These are phyloP conservation scores for Pueraria montana DNA, from an alignment of 306 rosid genomes.

Conservation along the genomic window DNA sequence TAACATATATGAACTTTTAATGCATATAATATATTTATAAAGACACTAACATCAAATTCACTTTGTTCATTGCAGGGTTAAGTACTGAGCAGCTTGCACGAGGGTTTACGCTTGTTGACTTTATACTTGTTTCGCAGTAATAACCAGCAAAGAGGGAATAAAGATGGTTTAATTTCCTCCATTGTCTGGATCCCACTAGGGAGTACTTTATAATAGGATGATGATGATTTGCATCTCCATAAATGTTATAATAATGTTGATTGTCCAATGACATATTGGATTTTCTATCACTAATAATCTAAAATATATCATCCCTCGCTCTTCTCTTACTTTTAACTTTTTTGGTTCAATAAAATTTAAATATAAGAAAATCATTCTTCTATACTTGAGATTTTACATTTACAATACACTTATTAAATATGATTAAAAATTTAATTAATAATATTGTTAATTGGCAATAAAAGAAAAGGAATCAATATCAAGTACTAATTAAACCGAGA, in stretches of 20 bases:
- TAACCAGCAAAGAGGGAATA: not conserved
- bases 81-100: not conserved
- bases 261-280: not conserved
- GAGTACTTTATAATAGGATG: not conserved
- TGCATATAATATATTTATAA: not conserved
- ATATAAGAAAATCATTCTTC: not conserved
- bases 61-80: not conserved
- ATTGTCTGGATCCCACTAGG: not conserved
- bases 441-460: not conserved
- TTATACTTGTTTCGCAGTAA: not conserved
- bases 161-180: not conserved
- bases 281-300: not conserved
- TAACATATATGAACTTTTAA: not conserved
- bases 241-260: not conserved
- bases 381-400: not conserved
- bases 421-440: not conserved
- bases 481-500: not conserved
- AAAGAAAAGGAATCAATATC: not conserved
- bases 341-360: not conserved
- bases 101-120: not conserved
- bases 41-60: not conserved
- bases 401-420: not conserved
- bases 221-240: not conserved
- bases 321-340: not conserved
- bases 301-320: not conserved